Conservation (phyloP, 169 alveolate genomes). For the Eimeria mitis region DNA sequence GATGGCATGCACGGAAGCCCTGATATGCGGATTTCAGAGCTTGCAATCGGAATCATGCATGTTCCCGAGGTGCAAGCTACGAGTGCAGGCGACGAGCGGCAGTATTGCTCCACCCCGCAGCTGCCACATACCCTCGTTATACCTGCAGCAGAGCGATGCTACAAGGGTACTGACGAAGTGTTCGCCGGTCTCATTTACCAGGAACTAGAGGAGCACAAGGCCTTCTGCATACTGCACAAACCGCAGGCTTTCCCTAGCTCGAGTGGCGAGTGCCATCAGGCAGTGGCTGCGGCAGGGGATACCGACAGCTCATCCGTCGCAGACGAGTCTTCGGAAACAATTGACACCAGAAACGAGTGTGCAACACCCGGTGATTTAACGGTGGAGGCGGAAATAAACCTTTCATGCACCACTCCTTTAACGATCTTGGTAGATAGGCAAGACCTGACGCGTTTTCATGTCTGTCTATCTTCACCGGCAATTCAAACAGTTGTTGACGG, state of each 20-base stretch:
- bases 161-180: conserved; percentile 63
- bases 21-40: conserved; percentile 67
- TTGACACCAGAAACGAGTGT: neutral
- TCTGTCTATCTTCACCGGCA: conserved; percentile 70
- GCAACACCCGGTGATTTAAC: neutral
- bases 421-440: conserved; percentile 50
- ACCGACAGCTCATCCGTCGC: neutral
- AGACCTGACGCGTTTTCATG: conserved; percentile 63
- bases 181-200: conserved; percentile 64
- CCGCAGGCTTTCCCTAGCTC: neutral
- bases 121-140: neutral
- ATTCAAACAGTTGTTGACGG: conserved; percentile 63
- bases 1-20: conserved; percentile 71
- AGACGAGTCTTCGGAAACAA: neutral
- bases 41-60: conserved; percentile 7
- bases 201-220: conserved; percentile 54
- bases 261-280: neutral
- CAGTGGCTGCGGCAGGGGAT: neutral
- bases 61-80: neutral
- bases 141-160: conserved; percentile 30
- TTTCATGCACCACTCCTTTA: conserved; percentile 45
- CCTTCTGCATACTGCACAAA: conserved; percentile 55
- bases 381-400: neutral
- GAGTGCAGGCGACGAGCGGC: neutral
- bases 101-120: neutral